A percentile compares a stretch with the other conserved stretches of the same genome.
phyloP scores from a whole-genome alignment of 1,139 yeast species.

The Kodamaea anthophila region DNA sequence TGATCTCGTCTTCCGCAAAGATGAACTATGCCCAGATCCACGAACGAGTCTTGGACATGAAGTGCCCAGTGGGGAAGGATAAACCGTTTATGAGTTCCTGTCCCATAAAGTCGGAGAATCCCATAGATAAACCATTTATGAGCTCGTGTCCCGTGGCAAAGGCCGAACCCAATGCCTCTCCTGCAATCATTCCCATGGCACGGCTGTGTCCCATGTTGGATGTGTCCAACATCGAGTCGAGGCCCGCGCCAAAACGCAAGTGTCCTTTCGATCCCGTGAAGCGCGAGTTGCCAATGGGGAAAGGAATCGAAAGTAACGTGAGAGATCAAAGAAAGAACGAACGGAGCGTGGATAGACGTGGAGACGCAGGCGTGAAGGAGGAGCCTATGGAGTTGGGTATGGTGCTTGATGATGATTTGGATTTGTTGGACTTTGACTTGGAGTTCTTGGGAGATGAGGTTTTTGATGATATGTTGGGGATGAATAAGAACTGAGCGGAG shows the following conservation, averaged over 20 bases:
- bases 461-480: slow-evolving; percentile 7
- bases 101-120: background rate
- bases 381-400: no score
- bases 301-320: slow-evolving; percentile 25
- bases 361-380: no score
- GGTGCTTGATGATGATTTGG: slow-evolving; percentile 6
- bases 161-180: background rate
- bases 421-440: slow-evolving; percentile 8
- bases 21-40: slow-evolving; percentile 34
- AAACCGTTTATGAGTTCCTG: slow-evolving; percentile 3
- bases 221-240: slow-evolving; percentile 1
- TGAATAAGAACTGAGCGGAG: background rate
- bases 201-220: slow-evolving; percentile 8
- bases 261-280: slow-evolving; percentile 28
- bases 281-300: slow-evolving; percentile 12
- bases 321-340: slow-evolving; percentile 2
- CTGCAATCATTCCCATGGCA: slow-evolving; percentile 11
- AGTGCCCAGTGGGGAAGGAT: slow-evolving; percentile 13
- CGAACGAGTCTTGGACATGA: slow-evolving; percentile 27
- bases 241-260: slow-evolving; percentile 15
- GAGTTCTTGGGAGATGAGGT: slow-evolving; percentile 8
- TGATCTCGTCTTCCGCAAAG: slow-evolving; percentile 26
- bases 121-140: background rate
- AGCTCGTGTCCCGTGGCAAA: slow-evolving; percentile 1
- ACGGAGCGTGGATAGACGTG: background rate